Base-by-base conservation (phyloP, 1,139 yeast species). In the Yamadazyma buinensis region DNA sequence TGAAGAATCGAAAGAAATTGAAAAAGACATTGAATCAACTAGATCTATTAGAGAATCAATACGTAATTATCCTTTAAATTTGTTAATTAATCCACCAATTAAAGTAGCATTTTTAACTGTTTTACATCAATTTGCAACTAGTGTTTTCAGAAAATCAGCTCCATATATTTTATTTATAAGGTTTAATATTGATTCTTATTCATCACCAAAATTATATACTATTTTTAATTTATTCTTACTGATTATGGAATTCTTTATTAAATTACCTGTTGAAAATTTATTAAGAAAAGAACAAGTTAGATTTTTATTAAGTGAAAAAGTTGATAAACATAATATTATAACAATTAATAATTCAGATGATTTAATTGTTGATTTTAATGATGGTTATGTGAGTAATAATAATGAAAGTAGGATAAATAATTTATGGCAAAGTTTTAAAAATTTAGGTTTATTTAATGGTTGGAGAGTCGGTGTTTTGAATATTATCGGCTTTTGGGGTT, bases 401-500 rank as follows among this genome's bases (percentile, higher is more conserved):
- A 38, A 34, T 11, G 23, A 24, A 7, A 40, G 38, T 14, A 42
- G 38, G n/a, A 32, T 44, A 5, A 39, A 38, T 4, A 36, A 39
- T 17, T 33, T 50, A 19, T 48, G 50, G 46, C 35, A 46, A 15
- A 46, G 37, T 20, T 36, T 58, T 13, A 47, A 39, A 54, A 65
- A 43, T 25, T 48, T 64, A 37, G 69, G 70, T 1, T 65, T 88
- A 36, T 88, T 86, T 68, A 76, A 90, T 47, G 97, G 97, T 29
- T 92, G 97, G 97, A 75, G 88, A 55, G 80, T 87, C 26, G 94
- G 95, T 13, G 69, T 84, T 11, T 58, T 86, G 46, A 87, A 92
- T 42, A 75, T 85, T 9, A 58, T 85, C 35, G 92, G 95, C 15
- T 82, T 81, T 39, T 88, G 95, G 84, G 92, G 95, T 5, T 77